Conservation (phyloP, 345 rosid species). For the Eucalyptus coolabah region DNA sequence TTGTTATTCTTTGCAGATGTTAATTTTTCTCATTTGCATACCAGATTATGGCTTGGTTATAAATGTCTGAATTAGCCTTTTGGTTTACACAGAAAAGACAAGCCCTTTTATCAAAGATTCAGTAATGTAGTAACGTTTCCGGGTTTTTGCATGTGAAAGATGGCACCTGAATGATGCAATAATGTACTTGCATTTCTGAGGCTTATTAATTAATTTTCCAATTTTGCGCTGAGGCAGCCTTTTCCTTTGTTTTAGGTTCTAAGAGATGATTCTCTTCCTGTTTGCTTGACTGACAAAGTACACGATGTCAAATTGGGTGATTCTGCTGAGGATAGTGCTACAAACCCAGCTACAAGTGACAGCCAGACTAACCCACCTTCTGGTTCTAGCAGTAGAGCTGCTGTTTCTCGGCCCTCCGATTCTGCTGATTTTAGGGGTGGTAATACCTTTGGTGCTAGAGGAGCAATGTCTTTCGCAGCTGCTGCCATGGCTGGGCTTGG, state of each 20-base stretch:
- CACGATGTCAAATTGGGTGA: constrained; percentile 95
- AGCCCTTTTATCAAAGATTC: neutral
- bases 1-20: neutral
- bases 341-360: constrained; percentile 37
- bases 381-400: constrained; percentile 80
- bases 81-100: neutral
- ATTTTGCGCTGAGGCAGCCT: neutral
- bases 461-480: constrained; percentile 95
- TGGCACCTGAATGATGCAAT: neutral
- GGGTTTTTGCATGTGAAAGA: neutral
- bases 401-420: constrained; percentile 61
- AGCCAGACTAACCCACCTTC: constrained; percentile 49
- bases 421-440: constrained; percentile 65
- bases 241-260: constrained; percentile 33
- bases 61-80: neutral
- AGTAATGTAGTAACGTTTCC: neutral
- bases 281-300: constrained; percentile 89
- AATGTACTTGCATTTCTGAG: neutral
- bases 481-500: constrained; percentile 99
- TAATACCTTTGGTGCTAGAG: constrained; percentile 72
- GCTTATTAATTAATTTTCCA: neutral
- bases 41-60: neutral
- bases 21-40: neutral
- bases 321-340: constrained; percentile 48
- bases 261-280: constrained; percentile 79